Base-by-base conservation (phyloP, 441 rosid genomes). In the Aleurites moluccanus region DNA sequence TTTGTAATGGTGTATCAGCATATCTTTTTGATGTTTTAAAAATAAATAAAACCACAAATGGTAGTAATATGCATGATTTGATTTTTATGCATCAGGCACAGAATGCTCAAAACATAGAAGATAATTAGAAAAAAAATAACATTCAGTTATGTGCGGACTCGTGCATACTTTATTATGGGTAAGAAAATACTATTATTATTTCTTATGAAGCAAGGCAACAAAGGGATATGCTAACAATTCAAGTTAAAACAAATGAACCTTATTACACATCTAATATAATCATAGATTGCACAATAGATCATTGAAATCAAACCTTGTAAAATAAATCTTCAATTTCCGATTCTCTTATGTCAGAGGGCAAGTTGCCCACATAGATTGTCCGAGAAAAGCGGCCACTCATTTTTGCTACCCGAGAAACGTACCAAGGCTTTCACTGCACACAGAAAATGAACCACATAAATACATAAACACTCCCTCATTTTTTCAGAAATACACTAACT, bases 321-420 rank as follows among this genome's bases (percentile, higher is more conserved):
- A 95, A 95, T 57, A 95, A 80, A 85, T 95, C 98, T 80, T 95
- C 98, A 79, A 95, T 85, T 84, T 95, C 98, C 57, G 76, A 78
- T 83, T 95, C 99, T 79, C 88, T 86, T 66, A 95, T 91, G 84
- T 91, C 97, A 10, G 94, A 73, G 2, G 99, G 99, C 83, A 95
- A 83, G 88, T 95, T 95, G 74, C 99, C 99, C 75, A 93, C 97
- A 77, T 95, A 95, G 81, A 95, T 95, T 18, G 96, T 86, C 72
- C 97, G 94, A 74, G 98, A 95, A 86, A 90, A 95, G 38, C 97
- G 98, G 73, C 97, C 89, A 81, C 99, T 95, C 98, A 95, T 95
- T 86, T 87, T 75, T 83, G 70, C 75, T 70, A 72, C 63, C 57
- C 72, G 66, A 70, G 65, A 55, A 64, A 73, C 23, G 73, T 33